Percentiles rank a stretch among this genome's conserved stretches.
phyloP scores from a whole-genome alignment of 2,329 filamentous ascomycete genomes.

The Trichophaea hybrida region DNA sequence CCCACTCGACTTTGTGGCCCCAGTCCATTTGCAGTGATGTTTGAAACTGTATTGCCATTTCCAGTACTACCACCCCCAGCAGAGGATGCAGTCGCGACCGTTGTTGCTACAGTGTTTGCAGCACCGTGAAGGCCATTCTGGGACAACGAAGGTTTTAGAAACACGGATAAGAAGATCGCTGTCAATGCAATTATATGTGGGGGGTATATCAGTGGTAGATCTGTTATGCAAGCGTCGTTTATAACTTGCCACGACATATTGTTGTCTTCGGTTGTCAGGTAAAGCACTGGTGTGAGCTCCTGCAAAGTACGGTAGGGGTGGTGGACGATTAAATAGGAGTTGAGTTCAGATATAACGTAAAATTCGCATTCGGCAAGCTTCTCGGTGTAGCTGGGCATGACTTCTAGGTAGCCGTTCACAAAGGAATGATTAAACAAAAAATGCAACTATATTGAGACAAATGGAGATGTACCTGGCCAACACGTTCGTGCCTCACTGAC shows the following conservation, averaged over 20 bases:
- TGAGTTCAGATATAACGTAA: slow-evolving; percentile 79
- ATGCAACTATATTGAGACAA: not conserved
- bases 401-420: slow-evolving; percentile 36
- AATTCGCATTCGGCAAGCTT: slow-evolving; percentile 92
- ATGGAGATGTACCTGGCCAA: slow-evolving; percentile 49
- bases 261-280: slow-evolving; percentile 62
- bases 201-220: slow-evolving; percentile 69
- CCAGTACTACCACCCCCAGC: slow-evolving; percentile 6
- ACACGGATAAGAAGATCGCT: slow-evolving; percentile 69
- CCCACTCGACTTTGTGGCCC: slow-evolving; percentile 43
- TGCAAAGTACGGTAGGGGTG: slow-evolving; percentile 76
- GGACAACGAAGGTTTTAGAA: slow-evolving; percentile 51
- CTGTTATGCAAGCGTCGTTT: slow-evolving; percentile 86
- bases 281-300: slow-evolving; percentile 54
- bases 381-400: slow-evolving; percentile 59
- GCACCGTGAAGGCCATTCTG: slow-evolving; percentile 34
- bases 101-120: slow-evolving; percentile 28
- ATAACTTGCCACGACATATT: slow-evolving; percentile 67
- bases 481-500: slow-evolving; percentile 71
- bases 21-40: slow-evolving; percentile 21
- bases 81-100: slow-evolving; percentile 28
- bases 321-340: slow-evolving; percentile 75
- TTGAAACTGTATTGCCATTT: not conserved
- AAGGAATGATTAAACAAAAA: not conserved
- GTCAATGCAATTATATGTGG: slow-evolving; percentile 84